Evolutionary conservation across 495 filamentous ascomycete genomes (phyloP).

Genomic region (Trichoderma orchidacearum): DNA sequence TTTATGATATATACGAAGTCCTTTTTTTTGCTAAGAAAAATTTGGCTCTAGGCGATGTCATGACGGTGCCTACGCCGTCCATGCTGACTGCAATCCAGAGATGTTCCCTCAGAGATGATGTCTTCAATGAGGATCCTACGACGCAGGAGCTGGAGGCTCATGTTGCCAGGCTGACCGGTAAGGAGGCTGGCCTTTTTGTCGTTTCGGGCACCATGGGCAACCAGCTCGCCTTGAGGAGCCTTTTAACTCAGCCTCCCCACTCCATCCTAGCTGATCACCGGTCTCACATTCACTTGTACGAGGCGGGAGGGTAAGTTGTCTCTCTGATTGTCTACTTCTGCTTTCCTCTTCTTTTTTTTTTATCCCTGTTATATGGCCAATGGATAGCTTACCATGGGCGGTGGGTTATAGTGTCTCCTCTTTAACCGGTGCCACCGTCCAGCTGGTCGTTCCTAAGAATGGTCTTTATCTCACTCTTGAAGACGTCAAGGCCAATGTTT

Average conservation of each 20-base stretch:
- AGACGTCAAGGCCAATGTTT: constrained; percentile 46
- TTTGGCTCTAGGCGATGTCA: constrained; percentile 41
- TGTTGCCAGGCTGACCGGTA: constrained; percentile 54
- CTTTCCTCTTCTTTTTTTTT: neutral
- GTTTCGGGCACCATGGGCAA: constrained; percentile 89
- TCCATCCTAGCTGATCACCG: constrained; percentile 54
- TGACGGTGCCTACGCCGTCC: constrained; percentile 70
- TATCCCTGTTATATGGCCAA: neutral
- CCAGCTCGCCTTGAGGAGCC: constrained; percentile 54
- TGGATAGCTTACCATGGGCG: neutral
- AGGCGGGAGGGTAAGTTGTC: constrained; percentile 71
- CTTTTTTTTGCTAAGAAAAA: neutral
- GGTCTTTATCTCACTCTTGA: constrained; percentile 60
- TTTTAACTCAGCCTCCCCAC: constrained; percentile 58
- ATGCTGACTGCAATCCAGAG: constrained; percentile 59
- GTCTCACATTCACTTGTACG: constrained; percentile 52
- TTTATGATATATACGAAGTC: no score
- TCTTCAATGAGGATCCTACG: constrained; percentile 69
- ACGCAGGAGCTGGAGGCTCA: constrained; percentile 60
- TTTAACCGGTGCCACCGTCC: constrained; percentile 45
- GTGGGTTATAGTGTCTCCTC: constrained; percentile 28
- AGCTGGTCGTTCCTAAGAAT: constrained; percentile 47
- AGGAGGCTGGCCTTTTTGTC: constrained; percentile 63
- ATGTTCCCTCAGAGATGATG: constrained; percentile 61
- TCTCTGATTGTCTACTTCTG: no score